phyloP scores from a whole-genome alignment of 2,329 filamentous ascomycete genomes.

The Epichloe amarillans region DNA sequence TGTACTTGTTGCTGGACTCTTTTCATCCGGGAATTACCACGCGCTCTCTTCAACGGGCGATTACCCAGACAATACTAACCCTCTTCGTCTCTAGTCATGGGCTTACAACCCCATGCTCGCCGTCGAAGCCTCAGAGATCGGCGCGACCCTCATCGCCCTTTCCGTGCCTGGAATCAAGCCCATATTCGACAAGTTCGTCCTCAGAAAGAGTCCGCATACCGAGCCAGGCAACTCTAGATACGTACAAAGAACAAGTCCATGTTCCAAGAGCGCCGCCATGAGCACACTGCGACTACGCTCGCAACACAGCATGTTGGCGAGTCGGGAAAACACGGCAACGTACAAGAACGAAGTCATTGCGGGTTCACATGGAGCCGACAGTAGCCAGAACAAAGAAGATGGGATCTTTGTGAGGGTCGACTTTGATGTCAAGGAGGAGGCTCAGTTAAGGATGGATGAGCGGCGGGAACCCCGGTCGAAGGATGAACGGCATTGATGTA shows the following conservation, averaged over 20 bases:
- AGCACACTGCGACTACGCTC: constrained; percentile 18
- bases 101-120: constrained; percentile 35
- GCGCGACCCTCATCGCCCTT: constrained; percentile 34
- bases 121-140: constrained; percentile 37
- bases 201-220: constrained; percentile 12
- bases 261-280: constrained; percentile 15
- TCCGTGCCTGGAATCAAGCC: constrained; percentile 38
- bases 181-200: constrained; percentile 24
- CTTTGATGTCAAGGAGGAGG: constrained; percentile 23
- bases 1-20: background rate
- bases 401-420: constrained; percentile 22
- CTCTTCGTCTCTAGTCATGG: constrained; percentile 24
- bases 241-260: constrained; percentile 9
- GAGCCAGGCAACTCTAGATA: constrained; percentile 13
- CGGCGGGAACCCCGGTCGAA: background rate
- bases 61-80: no score
- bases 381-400: constrained; percentile 13
- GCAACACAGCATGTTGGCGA: constrained; percentile 16
- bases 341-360: constrained; percentile 12
- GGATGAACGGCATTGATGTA: no score
- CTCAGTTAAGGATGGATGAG: background rate
- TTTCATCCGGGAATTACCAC: no score
- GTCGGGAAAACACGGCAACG: constrained; percentile 13
- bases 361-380: constrained; percentile 11
- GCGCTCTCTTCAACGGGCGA: no score